These are phyloP conservation scores for Heliamphora exappendiculata DNA, from an alignment of 148 eudicot species.

Conservation along the genomic window DNA sequence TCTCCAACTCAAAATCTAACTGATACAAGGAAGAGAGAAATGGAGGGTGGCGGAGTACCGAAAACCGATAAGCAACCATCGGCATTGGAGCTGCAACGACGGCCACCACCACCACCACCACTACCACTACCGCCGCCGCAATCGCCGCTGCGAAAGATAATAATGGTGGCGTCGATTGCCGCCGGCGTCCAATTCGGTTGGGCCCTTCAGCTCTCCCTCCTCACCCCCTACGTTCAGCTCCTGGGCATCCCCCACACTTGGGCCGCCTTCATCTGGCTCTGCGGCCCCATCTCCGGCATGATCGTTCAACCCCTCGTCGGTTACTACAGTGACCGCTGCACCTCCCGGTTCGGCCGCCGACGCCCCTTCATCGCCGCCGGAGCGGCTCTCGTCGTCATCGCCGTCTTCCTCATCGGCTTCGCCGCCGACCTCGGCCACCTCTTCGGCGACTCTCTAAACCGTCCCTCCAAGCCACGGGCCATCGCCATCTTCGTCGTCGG, in stretches of 20 bases:
- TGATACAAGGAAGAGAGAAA: conserved; percentile 13
- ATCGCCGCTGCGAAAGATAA: conserved; percentile 26
- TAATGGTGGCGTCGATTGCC: conserved; percentile 43
- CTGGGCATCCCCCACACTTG: conserved; percentile 44
- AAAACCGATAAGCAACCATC: not conserved
- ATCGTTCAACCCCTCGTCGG: conserved; percentile 49
- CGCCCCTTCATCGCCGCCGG: conserved; percentile 47
- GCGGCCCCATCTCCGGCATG: conserved; percentile 55
- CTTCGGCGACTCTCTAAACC: conserved; percentile 22
- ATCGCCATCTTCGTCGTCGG: conserved; percentile 45
- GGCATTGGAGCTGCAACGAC: not conserved
- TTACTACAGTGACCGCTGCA: conserved; percentile 42
- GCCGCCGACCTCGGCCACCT: conserved; percentile 47
- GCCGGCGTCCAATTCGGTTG: conserved; percentile 56
- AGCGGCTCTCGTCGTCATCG: conserved; percentile 26
- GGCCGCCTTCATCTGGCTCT: conserved; percentile 51
- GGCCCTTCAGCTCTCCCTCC: conserved; percentile 50
- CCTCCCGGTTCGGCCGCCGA: conserved; percentile 42
- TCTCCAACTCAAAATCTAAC: not conserved
- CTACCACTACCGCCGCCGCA: conserved; percentile 17
- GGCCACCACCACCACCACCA: not conserved
- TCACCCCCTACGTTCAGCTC: conserved; percentile 51
- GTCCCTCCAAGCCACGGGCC: conserved; percentile 32
- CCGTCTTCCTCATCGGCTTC: conserved; percentile 44
- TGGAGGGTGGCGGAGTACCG: conserved; percentile 8